These are phyloP conservation scores for Xylaria scruposa DNA, from an alignment of 495 filamentous ascomycete genomes.

Conservation along the genomic window DNA sequence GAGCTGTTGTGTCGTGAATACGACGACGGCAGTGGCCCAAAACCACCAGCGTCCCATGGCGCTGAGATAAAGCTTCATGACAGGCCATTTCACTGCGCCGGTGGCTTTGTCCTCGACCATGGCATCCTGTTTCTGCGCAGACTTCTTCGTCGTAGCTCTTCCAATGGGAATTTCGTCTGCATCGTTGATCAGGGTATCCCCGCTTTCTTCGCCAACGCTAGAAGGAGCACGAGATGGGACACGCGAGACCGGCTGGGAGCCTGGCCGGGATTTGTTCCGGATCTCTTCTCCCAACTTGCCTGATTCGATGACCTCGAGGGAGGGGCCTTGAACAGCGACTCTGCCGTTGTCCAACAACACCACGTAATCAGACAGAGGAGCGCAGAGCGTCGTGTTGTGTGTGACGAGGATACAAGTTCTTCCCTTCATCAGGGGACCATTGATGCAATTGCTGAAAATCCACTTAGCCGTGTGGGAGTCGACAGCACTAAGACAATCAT, in stretches of 20 bases:
- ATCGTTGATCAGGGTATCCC: slow-evolving; percentile 54
- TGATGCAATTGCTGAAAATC: slow-evolving; percentile 93
- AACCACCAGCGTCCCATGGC: slow-evolving; percentile 97
- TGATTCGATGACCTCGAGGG: slow-evolving; percentile 78
- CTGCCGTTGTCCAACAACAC: slow-evolving; percentile 89
- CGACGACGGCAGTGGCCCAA: slow-evolving; percentile 75
- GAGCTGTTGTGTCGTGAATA: slow-evolving; percentile 83
- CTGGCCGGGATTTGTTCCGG: slow-evolving; percentile 68
- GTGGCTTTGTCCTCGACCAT: slow-evolving; percentile 76
- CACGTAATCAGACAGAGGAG: slow-evolving; percentile 77
- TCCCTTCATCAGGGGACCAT: slow-evolving; percentile 84
- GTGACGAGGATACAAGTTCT: slow-evolving; percentile 97
- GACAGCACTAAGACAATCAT: slow-evolving; percentile 97
- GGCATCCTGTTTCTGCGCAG: slow-evolving; percentile 56
- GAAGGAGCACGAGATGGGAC: slow-evolving; percentile 79
- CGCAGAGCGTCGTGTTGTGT: slow-evolving; percentile 87
- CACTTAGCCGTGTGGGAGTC: slow-evolving; percentile 98
- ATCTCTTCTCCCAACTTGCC: slow-evolving; percentile 88
- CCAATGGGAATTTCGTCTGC: slow-evolving; percentile 42
- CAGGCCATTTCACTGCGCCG: slow-evolving; percentile 84
- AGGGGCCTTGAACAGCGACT: slow-evolving; percentile 74
- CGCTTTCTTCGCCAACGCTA: slow-evolving; percentile 61
- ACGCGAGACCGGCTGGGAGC: slow-evolving; percentile 68
- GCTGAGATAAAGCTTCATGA: slow-evolving; percentile 81
- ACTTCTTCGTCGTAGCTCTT: slow-evolving; percentile 51